Evolutionary conservation across 2,329 filamentous ascomycete species (phyloP).

Genomic region (Nemania sp.): DNA sequence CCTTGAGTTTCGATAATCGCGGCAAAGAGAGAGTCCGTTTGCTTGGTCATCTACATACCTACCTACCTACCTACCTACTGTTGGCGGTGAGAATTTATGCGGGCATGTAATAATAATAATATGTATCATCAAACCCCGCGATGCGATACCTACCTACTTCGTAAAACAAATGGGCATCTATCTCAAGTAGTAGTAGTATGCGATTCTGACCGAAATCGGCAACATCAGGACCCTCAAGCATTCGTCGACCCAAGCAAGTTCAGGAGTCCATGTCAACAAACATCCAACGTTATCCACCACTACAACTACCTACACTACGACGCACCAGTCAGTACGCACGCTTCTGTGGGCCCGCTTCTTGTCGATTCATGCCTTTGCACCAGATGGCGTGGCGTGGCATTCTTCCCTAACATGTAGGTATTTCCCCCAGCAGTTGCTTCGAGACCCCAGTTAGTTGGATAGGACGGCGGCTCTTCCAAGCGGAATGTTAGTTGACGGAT

Average conservation of each 20-base stretch:
- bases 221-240: neutral
- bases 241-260: neutral
- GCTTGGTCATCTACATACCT: conserved; percentile 10
- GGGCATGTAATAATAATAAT: too few species aligned
- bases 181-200: neutral
- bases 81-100: conserved; percentile 4
- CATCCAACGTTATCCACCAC: conserved; percentile 12
- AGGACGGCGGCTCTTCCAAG: too few species aligned
- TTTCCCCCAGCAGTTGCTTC: too few species aligned
- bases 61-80: too few species aligned
- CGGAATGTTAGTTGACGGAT: too few species aligned
- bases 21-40: neutral
- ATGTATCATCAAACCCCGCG: too few species aligned
- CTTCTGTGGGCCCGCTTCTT: conserved; percentile 8
- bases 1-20: neutral
- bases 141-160: too few species aligned
- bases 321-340: neutral
- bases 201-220: conserved; percentile 16
- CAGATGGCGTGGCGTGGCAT: too few species aligned
- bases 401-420: too few species aligned
- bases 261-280: neutral
- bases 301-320: conserved; percentile 12
- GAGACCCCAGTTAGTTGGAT: too few species aligned
- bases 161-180: too few species aligned
- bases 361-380: conserved; percentile 13